phyloP scores from a whole-genome alignment of 495 filamentous ascomycete species.

The Penicillium flavigenum region DNA sequence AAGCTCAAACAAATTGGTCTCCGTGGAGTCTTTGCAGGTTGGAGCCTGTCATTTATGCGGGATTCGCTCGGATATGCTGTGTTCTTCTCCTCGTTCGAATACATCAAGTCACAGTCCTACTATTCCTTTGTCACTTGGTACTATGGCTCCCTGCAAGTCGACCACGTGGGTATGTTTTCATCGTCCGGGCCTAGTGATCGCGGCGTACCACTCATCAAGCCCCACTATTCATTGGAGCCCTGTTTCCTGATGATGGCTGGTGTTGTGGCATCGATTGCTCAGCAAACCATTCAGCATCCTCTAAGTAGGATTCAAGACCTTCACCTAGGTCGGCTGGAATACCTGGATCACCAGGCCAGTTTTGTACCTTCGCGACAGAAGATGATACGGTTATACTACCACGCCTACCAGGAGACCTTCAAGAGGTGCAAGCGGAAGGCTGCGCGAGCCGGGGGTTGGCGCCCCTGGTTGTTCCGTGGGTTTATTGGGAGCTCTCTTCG shows the following conservation, averaged over 20 bases:
- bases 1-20: constrained; percentile 78
- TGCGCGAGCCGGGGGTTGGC: constrained; percentile 59
- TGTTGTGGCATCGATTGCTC: constrained; percentile 68
- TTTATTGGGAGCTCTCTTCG: constrained; percentile 73
- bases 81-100: constrained; percentile 88
- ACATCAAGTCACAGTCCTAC: constrained; percentile 79
- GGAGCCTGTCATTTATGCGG: constrained; percentile 72
- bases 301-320: constrained; percentile 70
- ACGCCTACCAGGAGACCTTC: constrained; percentile 75
- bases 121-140: constrained; percentile 76
- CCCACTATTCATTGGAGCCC: constrained; percentile 84
- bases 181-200: constrained; percentile 28
- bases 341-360: constrained; percentile 66
- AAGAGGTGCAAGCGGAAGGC: constrained; percentile 66
- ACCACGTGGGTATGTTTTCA: constrained; percentile 32
- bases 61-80: constrained; percentile 78
- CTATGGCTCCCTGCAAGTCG: constrained; percentile 58
- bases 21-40: constrained; percentile 81
- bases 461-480: constrained; percentile 71
- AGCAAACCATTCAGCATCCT: constrained; percentile 79
- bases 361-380: constrained; percentile 41
- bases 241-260: constrained; percentile 77
- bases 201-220: constrained; percentile 61
- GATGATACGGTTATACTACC: constrained; percentile 66
- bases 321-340: constrained; percentile 77